Conservation (phyloP, 2,329 filamentous ascomycete species). For the Botryotinia convoluta region DNA sequence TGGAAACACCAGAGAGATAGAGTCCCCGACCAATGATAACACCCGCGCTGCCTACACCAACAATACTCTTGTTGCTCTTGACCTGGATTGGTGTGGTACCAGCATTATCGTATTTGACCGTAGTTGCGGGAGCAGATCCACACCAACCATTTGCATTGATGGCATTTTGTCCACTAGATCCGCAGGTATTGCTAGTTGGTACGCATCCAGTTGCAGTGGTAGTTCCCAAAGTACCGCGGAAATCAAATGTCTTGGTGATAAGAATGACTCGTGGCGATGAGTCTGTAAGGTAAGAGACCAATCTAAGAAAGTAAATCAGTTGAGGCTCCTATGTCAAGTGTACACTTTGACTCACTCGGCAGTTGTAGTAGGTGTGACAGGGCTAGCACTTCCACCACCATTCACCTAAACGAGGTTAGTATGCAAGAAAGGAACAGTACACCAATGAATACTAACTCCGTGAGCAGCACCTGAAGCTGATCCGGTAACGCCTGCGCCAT, state of each 20-base stretch:
- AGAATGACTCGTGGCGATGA: conserved; percentile 54
- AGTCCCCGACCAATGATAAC: conserved; percentile 34
- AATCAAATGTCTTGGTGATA: conserved; percentile 47
- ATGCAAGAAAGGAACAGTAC: not conserved
- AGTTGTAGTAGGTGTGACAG: conserved; percentile 39
- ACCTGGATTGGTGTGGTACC: conserved; percentile 30
- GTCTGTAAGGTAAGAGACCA: conserved; percentile 55
- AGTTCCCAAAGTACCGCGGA: conserved; percentile 24
- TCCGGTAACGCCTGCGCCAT: conserved; percentile 13
- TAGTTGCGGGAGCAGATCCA: conserved; percentile 13
- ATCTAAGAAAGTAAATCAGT: conserved; percentile 45
- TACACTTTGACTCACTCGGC: not conserved
- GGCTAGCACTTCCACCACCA: conserved; percentile 54
- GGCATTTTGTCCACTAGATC: conserved; percentile 22
- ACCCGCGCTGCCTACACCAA: conserved; percentile 27
- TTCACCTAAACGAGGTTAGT: conserved; percentile 39
- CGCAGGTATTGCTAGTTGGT: conserved; percentile 20
- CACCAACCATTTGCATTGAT: conserved; percentile 24
- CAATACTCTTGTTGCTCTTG: conserved; percentile 33
- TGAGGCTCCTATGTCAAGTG: not conserved
- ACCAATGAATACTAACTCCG: not conserved
- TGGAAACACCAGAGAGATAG: conserved; percentile 28
- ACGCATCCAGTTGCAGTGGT: conserved; percentile 18
- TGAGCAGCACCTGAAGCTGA: conserved; percentile 13
- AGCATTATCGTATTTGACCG: conserved; percentile 24